A percentile compares a stretch with the other conserved stretches of the same genome.
Evolutionary conservation across 2,329 filamentous ascomycete species (phyloP).

Genomic region (Ampelomyces quisqualis): DNA sequence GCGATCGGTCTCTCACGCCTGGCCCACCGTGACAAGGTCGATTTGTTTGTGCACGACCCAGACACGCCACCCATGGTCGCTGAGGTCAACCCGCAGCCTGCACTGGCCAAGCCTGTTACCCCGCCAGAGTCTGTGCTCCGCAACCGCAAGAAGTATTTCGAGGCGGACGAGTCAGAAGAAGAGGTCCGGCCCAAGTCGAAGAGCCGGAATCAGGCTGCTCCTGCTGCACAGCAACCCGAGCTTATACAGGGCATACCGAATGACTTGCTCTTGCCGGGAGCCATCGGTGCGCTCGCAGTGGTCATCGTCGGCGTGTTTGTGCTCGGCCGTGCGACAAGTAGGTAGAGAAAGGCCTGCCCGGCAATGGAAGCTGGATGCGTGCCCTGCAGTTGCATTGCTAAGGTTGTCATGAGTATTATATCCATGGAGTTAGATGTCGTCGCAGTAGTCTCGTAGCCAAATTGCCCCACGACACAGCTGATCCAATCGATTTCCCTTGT

Average conservation of each 20-base stretch:
- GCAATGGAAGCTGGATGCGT: neutral
- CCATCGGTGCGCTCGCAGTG: conserved; percentile 90
- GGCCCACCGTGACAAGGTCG: conserved; percentile 83
- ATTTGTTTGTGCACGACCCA: conserved; percentile 93
- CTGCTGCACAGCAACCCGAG: conserved; percentile 62
- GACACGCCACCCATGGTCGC: conserved; percentile 78
- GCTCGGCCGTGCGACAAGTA: conserved; percentile 66
- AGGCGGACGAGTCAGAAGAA: conserved; percentile 61
- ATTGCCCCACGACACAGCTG: neutral
- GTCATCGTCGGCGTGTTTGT: conserved; percentile 94
- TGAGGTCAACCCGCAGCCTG: conserved; percentile 61
- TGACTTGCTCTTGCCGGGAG: conserved; percentile 87
- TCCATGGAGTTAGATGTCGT: conserved; percentile 3
- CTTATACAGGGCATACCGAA: conserved; percentile 91
- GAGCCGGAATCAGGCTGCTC: conserved; percentile 48
- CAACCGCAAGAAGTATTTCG: conserved; percentile 51
- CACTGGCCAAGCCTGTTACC: conserved; percentile 52
- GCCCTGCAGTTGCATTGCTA: neutral
- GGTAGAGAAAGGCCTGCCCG: conserved; percentile 29
- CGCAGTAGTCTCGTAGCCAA: neutral
- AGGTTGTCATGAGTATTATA: conserved; percentile 3
- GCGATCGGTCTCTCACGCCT: conserved; percentile 82
- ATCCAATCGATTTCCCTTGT: neutral
- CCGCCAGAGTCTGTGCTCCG: conserved; percentile 55
- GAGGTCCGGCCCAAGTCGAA: conserved; percentile 43